Evolutionary conservation across 164 flowering plant genomes (phyloP), one percentile per base, ranked within the genome.

Genomic region (Magnolia kwangsiensis): DNA sequence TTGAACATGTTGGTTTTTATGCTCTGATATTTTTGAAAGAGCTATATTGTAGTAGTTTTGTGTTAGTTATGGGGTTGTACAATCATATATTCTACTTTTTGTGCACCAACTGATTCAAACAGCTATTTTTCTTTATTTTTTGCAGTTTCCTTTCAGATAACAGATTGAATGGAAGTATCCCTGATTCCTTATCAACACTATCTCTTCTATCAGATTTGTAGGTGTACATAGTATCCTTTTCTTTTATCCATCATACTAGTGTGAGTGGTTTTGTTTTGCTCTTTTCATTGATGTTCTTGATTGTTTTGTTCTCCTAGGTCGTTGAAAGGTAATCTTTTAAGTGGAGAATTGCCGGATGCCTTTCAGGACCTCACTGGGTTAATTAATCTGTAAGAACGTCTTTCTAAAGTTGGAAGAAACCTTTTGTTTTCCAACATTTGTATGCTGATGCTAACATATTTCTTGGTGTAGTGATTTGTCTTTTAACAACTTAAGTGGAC

Each of bases 61-160:
- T 23, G 8, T 55, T 10, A 37, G 45, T 37, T 37, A 37, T 37
- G 45, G 45, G 45, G 65, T 63, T 63, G 21, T 63, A 16, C 2
- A 63, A 63, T 59, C 63, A 59, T 19, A 59, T 59, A 13, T 59
- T 10, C 63, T 59, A 59, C n/a, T 59, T 59, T 14, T 13, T 59
- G 63, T 13, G n/a, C 63, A 59, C n/a, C n/a, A 5, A 24, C 68
- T 23, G 29, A 65, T 65, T 65, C 68, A 65, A 37, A 21, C 45
- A 29, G 20, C 18, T 50, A 65, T 64, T 8, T 51, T 65, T 23
- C 11, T 24, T 18, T 67, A 5, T 16, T 18, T 14, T 13, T 31
- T 8, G 81, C 91, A 96, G 99, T 83, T 91, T 91, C 84, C 98
- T 96, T 89, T 89, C 99, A 79, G 93, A 80, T 77, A 96, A 96